These are phyloP conservation scores for Dictyostelium citrinum DNA, from an alignment of 78 protist genomes.

Conservation along the genomic window DNA sequence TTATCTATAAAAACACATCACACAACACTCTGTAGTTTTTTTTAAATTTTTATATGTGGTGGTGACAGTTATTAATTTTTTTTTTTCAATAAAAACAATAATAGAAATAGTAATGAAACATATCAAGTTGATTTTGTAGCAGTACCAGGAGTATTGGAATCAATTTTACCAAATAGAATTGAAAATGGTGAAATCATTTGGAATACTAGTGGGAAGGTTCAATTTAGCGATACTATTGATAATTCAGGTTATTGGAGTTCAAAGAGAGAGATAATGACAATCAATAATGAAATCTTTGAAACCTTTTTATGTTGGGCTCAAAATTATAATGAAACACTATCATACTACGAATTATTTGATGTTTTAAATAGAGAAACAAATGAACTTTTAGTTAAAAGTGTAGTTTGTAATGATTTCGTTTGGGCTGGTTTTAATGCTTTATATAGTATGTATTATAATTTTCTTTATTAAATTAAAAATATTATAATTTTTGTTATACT, in stretches of 20 bases:
- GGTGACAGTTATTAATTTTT: background rate
- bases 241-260: constrained; percentile 7
- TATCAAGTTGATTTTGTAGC: constrained; percentile 43
- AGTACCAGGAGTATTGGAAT: constrained; percentile 7
- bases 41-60: too few relatives aligned
- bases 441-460: constrained; percentile 17
- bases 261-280: background rate
- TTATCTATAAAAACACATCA: too few relatives aligned
- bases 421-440: constrained; percentile 34
- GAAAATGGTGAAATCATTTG: constrained; percentile 24
- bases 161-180: constrained; percentile 27
- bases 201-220: constrained; percentile 6
- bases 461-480: too few relatives aligned
- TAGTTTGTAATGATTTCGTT: constrained; percentile 55
- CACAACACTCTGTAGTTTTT: background rate
- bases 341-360: constrained; percentile 40
- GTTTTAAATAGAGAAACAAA: background rate
- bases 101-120: background rate
- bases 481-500: background rate
- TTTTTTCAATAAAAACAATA: background rate
- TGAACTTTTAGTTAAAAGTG: background rate
- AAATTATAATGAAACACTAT: background rate
- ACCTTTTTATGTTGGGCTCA: constrained; percentile 35
- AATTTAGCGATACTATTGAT: background rate
- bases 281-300: background rate